phyloP scores from a whole-genome alignment of 2,329 filamentous ascomycete genomes.

The Alternaria gansuensis region DNA sequence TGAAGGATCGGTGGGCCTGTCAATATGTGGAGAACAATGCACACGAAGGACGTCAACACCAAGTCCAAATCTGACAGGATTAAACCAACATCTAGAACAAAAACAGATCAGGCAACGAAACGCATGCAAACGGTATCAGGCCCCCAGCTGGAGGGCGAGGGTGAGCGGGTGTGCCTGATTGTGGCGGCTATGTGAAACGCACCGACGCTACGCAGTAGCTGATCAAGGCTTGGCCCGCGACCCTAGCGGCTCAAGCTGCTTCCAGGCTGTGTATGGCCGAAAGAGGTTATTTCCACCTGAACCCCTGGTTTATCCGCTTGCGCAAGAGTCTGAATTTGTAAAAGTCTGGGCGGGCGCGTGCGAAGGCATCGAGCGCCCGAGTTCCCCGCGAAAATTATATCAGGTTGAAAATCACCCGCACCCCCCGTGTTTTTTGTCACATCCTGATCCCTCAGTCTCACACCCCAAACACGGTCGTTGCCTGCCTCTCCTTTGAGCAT shows the following conservation, averaged over 20 bases:
- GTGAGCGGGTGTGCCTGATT: conserved; percentile 20
- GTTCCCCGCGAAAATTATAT: conserved; percentile 16
- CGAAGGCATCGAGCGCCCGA: conserved; percentile 4
- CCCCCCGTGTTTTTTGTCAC: conserved; percentile 11
- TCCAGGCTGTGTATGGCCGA: conserved; percentile 13
- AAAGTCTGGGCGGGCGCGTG: conserved; percentile 7
- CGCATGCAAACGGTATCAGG: conserved; percentile 7
- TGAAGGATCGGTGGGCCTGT: conserved; percentile 12
- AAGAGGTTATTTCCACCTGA: conserved; percentile 11
- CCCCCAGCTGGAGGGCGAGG: conserved; percentile 2
- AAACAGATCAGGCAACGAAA: not conserved
- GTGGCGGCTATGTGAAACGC: conserved; percentile 23
- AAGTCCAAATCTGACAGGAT: not conserved
- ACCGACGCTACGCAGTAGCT: conserved; percentile 13
- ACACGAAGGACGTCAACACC: not conserved
- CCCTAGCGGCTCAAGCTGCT: conserved; percentile 8
- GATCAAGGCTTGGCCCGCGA: conserved; percentile 10
- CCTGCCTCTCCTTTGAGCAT: conserved; percentile 20
- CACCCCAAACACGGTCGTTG: conserved; percentile 17
- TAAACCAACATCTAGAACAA: not conserved
- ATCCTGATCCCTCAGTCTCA: conserved; percentile 14
- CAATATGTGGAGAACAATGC: conserved; percentile 6
- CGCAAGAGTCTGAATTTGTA: conserved; percentile 14
- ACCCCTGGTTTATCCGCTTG: conserved; percentile 18
- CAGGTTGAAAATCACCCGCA: conserved; percentile 14